Percentiles rank a stretch among this genome's conserved stretches.
These are phyloP conservation scores for Elongisporangium prolatum DNA, from an alignment of 352 stramenopile species.

Conservation along the genomic window DNA sequence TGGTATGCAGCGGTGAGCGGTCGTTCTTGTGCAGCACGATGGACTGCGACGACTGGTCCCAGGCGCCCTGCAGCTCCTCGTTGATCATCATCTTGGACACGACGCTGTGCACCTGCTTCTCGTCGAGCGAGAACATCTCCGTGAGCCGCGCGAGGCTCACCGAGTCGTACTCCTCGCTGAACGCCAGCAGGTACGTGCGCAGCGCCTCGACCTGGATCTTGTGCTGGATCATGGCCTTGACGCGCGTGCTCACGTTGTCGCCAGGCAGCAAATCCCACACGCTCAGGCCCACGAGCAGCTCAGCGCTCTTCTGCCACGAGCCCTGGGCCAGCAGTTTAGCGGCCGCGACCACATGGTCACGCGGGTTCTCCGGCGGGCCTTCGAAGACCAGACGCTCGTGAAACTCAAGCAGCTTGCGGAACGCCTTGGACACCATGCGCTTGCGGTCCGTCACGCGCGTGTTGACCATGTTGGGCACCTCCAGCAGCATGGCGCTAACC, in stretches of 20 bases:
- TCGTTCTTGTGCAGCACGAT: slow-evolving; percentile 95
- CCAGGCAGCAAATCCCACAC: slow-evolving; percentile 97
- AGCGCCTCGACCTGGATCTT: slow-evolving; percentile 97
- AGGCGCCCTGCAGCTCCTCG: slow-evolving; percentile 94
- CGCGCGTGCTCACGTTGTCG: slow-evolving; percentile 63
- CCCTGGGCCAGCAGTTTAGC: slow-evolving; percentile 93
- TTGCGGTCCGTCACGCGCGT: slow-evolving; percentile 73
- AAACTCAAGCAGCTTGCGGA: slow-evolving; percentile 91
- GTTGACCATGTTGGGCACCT: slow-evolving; percentile 97
- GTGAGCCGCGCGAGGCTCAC: slow-evolving; percentile 93
- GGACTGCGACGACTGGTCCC: slow-evolving; percentile 97
- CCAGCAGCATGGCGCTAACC: slow-evolving; percentile 97
- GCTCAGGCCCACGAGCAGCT: slow-evolving; percentile 85
- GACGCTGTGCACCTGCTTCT: slow-evolving; percentile 95
- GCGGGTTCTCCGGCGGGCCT: slow-evolving; percentile 96
- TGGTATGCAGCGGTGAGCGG: slow-evolving; percentile 91
- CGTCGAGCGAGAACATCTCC: slow-evolving; percentile 96
- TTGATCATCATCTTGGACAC: slow-evolving; percentile 99
- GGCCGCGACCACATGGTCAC: slow-evolving; percentile 96
- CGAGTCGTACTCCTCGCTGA: slow-evolving; percentile 95
- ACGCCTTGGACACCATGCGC: slow-evolving; percentile 92
- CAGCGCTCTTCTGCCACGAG: slow-evolving; percentile 93
- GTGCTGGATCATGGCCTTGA: slow-evolving; percentile 89
- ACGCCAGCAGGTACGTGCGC: slow-evolving; percentile 96
- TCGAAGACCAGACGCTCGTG: slow-evolving; percentile 94